phyloP scores from a whole-genome alignment of 148 eudicot genomes.

The Spergularia marina region DNA sequence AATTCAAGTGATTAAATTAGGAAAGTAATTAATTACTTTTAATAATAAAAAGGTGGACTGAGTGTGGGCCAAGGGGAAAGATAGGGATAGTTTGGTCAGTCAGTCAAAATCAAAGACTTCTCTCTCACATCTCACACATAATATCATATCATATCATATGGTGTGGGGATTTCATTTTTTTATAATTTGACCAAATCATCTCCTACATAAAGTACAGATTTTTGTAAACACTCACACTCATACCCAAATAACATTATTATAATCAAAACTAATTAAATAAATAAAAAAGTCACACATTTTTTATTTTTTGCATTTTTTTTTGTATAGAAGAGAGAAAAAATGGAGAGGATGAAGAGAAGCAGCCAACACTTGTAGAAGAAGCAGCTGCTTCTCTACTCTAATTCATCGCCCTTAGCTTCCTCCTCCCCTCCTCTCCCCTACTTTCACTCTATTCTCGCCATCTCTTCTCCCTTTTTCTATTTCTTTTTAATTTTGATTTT shows the following conservation, averaged over 20 bases:
- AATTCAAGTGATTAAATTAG: not conserved
- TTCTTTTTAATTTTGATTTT: not conserved
- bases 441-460: slow-evolving; percentile 31
- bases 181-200: slow-evolving; percentile 22
- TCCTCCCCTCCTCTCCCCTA: slow-evolving; percentile 21
- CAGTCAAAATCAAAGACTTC: slow-evolving; percentile 7
- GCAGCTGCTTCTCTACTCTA: slow-evolving; percentile 8
- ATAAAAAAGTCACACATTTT: not conserved
- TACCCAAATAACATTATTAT: not conserved
- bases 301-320: not conserved
- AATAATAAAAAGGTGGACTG: not conserved
- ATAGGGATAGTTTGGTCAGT: not conserved
- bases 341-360: not conserved
- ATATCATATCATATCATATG: too few species aligned
- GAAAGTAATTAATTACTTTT: too few species aligned
- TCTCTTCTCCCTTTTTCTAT: slow-evolving; percentile 7
- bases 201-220: slow-evolving; percentile 9
- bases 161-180: not conserved
- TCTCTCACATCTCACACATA: not conserved
- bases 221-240: not conserved
- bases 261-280: not conserved
- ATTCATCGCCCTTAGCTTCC: slow-evolving; percentile 22
- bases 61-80: not conserved
- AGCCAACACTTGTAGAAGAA: slow-evolving; percentile 25
- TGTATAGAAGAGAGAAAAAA: not conserved